These are phyloP conservation scores for Yarrowia sp. DNA, from an alignment of 805 yeast genomes.

Conservation along the genomic window DNA sequence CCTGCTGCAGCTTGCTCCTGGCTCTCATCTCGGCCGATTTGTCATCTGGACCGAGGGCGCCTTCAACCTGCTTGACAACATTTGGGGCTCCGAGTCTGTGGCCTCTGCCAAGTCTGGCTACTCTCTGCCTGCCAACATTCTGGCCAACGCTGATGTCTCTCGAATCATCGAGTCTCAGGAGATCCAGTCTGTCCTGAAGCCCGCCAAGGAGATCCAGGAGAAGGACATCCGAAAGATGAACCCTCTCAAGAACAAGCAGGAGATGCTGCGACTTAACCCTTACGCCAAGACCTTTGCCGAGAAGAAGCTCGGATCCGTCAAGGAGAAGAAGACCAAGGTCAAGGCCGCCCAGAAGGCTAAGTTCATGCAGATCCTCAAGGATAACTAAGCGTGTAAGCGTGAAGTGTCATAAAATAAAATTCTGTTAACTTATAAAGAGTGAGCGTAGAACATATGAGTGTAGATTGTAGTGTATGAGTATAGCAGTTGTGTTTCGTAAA, in stretches of 20 bases:
- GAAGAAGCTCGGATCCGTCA: conserved; percentile 82
- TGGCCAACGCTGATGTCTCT: conserved; percentile 93
- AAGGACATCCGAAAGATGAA: conserved; percentile 98
- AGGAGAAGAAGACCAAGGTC: conserved; percentile 60
- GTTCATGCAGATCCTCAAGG: conserved; percentile 27
- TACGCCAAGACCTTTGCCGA: conserved; percentile 96
- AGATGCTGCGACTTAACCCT: conserved; percentile 97
- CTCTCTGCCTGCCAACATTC: conserved; percentile 91
- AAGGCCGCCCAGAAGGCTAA: conserved; percentile 35
- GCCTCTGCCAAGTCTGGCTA: conserved; percentile 78
- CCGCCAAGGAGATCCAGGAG: conserved; percentile 91
- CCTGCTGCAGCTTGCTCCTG: conserved; percentile 98
- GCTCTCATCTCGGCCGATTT: conserved; percentile 99
- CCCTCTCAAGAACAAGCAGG: conserved; percentile 99
- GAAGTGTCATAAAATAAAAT: not conserved
- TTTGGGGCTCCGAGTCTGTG: conserved; percentile 92
- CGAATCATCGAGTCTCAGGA: conserved; percentile 98
- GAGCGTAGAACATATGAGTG: not conserved
- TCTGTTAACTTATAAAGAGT: not conserved
- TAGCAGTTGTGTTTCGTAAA: no score
- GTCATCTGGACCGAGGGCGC: conserved; percentile 99
- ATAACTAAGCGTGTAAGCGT: conserved; percentile 19
- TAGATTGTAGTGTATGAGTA: not conserved
- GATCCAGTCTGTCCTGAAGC: conserved; percentile 95
- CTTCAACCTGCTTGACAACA: conserved; percentile 91